phyloP scores from a whole-genome alignment of 2,329 filamentous ascomycete species.

The Emmonsiellopsis sp. region DNA sequence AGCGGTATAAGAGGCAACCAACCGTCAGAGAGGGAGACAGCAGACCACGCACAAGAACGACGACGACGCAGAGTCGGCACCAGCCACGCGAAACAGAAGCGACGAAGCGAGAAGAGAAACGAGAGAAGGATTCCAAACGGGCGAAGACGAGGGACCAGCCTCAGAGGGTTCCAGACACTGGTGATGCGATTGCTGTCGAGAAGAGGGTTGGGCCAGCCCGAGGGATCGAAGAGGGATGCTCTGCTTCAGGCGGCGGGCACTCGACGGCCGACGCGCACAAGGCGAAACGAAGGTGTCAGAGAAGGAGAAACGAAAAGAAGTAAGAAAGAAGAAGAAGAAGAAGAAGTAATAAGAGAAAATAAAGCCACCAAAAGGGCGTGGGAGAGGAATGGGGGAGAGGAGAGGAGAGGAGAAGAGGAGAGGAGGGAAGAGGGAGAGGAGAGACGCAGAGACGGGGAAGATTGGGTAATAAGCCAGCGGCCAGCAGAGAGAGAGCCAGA shows the following conservation, averaged over 20 bases:
- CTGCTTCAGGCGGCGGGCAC: background rate
- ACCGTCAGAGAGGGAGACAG: background rate
- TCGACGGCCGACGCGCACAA: background rate
- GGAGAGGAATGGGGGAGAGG: conserved; percentile 6
- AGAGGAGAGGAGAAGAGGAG: conserved; percentile 2
- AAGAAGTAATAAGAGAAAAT: conserved; percentile 3
- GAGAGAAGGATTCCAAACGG: conserved; percentile 11
- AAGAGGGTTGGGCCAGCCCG: conserved; percentile 14
- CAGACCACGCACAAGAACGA: background rate
- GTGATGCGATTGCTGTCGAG: conserved; percentile 12
- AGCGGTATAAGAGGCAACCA: background rate
- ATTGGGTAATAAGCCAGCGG: background rate
- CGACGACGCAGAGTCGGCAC: background rate
- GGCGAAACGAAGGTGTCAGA: conserved; percentile 6
- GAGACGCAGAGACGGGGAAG: background rate
- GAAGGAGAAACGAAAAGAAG: background rate
- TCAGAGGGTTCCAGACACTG: conserved; percentile 18
- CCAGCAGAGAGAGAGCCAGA: background rate
- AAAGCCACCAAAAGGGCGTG: conserved; percentile 10
- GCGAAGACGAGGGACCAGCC: conserved; percentile 27
- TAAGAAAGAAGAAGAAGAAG: conserved; percentile 1
- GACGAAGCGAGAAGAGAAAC: conserved; percentile 6
- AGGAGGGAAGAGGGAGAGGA: conserved; percentile 4
- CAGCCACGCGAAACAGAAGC: background rate
- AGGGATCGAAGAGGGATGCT: conserved; percentile 7